These are phyloP conservation scores for Lipomyces sp. DNA, from an alignment of 805 yeast species.

Conservation along the genomic window DNA sequence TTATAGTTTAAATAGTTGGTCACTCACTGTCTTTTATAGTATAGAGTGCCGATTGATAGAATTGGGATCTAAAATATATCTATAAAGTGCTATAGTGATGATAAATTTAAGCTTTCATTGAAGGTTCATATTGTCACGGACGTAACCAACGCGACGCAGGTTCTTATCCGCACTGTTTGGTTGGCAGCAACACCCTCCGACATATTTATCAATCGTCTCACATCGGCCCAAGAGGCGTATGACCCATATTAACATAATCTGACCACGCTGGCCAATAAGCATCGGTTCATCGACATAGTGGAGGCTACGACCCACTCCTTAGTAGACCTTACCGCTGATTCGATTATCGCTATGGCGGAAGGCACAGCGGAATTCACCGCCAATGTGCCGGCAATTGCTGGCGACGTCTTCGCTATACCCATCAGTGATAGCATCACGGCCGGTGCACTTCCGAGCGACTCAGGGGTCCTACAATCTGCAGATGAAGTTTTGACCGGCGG, in stretches of 20 bases:
- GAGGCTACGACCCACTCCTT: background rate
- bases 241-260: background rate
- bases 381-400: background rate
- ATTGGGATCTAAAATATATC: too few relatives aligned
- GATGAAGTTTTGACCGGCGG: background rate
- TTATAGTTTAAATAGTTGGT: background rate
- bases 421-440: background rate
- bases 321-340: background rate
- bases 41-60: too few relatives aligned
- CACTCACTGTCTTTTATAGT: background rate
- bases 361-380: background rate
- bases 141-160: too few relatives aligned
- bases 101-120: too few relatives aligned
- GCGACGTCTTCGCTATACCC: slow-evolving; percentile 1
- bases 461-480: background rate
- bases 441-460: background rate
- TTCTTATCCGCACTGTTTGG: too few relatives aligned
- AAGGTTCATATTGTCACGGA: too few relatives aligned
- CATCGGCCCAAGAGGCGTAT: background rate
- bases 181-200: too few relatives aligned
- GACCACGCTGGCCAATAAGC: background rate
- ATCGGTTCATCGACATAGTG: background rate
- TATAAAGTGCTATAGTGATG: too few relatives aligned
- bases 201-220: background rate
- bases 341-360: slow-evolving; percentile 1